Evolutionary conservation across 768 basidiomycete species (phyloP).

Genomic region (Chalciporus chontae): DNA sequence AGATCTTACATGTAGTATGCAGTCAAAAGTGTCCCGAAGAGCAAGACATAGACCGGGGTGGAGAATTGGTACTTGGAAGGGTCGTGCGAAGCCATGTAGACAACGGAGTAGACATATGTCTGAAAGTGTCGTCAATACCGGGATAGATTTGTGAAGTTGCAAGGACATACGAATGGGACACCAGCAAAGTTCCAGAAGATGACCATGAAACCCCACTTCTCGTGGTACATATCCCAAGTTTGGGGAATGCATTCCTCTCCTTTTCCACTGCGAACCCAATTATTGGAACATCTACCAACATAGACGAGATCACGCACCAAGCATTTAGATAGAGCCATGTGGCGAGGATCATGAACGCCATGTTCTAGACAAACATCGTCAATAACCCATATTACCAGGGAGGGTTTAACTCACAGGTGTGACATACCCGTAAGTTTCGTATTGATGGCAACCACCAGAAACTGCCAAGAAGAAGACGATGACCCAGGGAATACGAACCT

Average conservation of each 20-base stretch:
- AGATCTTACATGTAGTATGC: constrained; percentile 78
- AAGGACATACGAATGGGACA: constrained; percentile 75
- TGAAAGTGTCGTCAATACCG: constrained; percentile 24
- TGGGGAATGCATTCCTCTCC: constrained; percentile 95
- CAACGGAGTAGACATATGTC: constrained; percentile 96
- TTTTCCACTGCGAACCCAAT: constrained; percentile 55
- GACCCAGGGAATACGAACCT: constrained; percentile 96
- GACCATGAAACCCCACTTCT: constrained; percentile 98
- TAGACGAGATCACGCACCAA: constrained; percentile 47
- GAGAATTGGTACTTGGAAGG: constrained; percentile 86
- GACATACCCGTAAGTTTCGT: constrained; percentile 86
- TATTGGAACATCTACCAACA: not conserved
- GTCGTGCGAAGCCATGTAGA: constrained; percentile 96
- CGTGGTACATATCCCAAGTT: constrained; percentile 99
- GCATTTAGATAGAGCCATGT: constrained; percentile 97
- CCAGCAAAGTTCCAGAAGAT: constrained; percentile 98
- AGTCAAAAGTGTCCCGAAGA: constrained; percentile 73
- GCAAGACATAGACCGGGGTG: constrained; percentile 62
- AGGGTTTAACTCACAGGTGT: constrained; percentile 61
- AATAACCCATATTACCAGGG: not conserved
- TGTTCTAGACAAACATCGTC: constrained; percentile 56
- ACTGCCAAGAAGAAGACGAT: constrained; percentile 91
- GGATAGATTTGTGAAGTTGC: not conserved
- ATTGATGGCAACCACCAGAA: constrained; percentile 93
- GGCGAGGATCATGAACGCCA: constrained; percentile 94